Evolutionary conservation across 768 basidiomycete species (phyloP).

Genomic region (Pleurotus eryngii): DNA sequence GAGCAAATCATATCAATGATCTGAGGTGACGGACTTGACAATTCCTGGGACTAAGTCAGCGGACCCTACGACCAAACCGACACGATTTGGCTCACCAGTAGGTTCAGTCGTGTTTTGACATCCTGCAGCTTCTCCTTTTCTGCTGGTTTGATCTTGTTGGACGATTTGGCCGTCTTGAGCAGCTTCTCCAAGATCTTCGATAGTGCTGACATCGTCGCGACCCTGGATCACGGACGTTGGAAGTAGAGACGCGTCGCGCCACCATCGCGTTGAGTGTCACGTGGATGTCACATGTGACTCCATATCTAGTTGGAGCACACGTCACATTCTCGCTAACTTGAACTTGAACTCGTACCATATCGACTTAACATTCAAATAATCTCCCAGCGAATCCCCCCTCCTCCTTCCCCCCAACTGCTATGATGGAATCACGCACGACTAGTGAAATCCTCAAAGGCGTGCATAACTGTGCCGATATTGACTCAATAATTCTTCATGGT

Average conservation of each 20-base stretch:
- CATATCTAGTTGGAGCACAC: too few species aligned
- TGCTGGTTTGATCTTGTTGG: not conserved
- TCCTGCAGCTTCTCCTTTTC: not conserved
- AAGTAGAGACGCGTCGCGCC: conserved; percentile 2
- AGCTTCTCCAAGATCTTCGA: not conserved
- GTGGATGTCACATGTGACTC: not conserved
- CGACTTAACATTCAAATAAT: not conserved
- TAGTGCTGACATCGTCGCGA: not conserved
- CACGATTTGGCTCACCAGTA: not conserved
- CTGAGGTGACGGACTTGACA: conserved; percentile 31
- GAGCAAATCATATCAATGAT: conserved; percentile 34
- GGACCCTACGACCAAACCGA: too few species aligned
- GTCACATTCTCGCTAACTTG: too few species aligned
- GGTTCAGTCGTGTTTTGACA: not conserved
- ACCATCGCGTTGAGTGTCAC: not conserved
- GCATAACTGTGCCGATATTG: not conserved
- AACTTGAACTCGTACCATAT: too few species aligned
- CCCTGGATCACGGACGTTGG: not conserved
- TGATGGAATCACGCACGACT: not conserved
- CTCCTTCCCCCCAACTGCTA: not conserved
- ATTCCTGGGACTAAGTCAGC: not conserved
- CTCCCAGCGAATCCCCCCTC: not conserved
- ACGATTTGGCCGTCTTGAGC: not conserved
- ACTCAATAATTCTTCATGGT: conserved; percentile 1
- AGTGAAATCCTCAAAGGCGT: not conserved